These are phyloP conservation scores for Tulasnella sp. DNA, from an alignment of 768 basidiomycete genomes.

Conservation along the genomic window DNA sequence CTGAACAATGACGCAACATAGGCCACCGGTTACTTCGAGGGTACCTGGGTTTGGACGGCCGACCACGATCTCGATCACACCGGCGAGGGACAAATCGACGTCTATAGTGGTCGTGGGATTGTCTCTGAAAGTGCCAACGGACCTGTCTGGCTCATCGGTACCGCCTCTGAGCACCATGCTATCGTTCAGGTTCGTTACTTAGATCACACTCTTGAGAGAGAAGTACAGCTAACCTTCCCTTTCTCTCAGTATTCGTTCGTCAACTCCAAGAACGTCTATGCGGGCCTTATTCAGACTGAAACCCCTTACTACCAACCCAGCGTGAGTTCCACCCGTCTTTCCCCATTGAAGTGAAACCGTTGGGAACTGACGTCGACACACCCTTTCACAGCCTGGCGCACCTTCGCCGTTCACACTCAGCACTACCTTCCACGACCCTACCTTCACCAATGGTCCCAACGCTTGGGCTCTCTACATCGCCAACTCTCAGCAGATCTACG, in stretches of 20 bases:
- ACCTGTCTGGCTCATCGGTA: conserved; percentile 80
- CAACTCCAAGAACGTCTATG: conserved; percentile 60
- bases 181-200: conserved; percentile 33
- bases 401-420: conserved; percentile 60
- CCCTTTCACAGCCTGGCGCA: conserved; percentile 39
- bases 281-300: conserved; percentile 72
- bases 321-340: neutral
- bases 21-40: conserved; percentile 19
- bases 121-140: conserved; percentile 62
- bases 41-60: conserved; percentile 63
- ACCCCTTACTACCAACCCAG: conserved; percentile 34
- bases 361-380: neutral
- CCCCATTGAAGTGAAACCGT: neutral
- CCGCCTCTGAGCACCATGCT: conserved; percentile 43
- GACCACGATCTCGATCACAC: conserved; percentile 71
- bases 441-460: conserved; percentile 40
- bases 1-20: neutral
- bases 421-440: conserved; percentile 53
- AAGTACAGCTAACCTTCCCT: neutral
- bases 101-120: conserved; percentile 67
- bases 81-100: conserved; percentile 43
- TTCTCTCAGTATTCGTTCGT: conserved; percentile 65
- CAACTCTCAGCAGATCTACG: conserved; percentile 51
- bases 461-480: conserved; percentile 58
- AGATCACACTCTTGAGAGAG: neutral